Percentiles rank a stretch among this genome's conserved stretches.
phyloP scores from a whole-genome alignment of 352 stramenopile species.

The Globisporangium paddicum region DNA sequence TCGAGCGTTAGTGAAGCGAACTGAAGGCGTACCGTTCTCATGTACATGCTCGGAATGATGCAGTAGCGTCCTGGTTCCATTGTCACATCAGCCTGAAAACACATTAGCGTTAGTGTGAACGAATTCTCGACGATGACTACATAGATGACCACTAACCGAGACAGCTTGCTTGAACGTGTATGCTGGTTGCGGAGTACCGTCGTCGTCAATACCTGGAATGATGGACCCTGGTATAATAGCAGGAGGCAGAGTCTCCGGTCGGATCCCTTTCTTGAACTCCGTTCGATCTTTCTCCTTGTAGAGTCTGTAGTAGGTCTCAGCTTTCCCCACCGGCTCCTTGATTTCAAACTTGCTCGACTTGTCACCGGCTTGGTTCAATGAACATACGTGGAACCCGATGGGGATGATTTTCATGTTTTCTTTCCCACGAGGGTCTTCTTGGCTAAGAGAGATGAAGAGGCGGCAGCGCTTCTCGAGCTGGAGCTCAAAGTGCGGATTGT shows the following conservation, averaged over 20 bases:
- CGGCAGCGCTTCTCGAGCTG: conserved; percentile 49
- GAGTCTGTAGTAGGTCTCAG: conserved; percentile 59
- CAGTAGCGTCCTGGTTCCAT: conserved; percentile 78
- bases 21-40: conserved; percentile 55
- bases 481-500: conserved; percentile 84
- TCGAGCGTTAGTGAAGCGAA: not conserved
- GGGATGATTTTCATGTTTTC: conserved; percentile 70
- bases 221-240: conserved; percentile 73
- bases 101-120: not conserved
- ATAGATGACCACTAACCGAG: conserved; percentile 31
- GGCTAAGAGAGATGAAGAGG: conserved; percentile 73
- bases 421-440: conserved; percentile 76
- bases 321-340: conserved; percentile 54
- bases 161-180: conserved; percentile 86
- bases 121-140: not conserved
- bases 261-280: conserved; percentile 53
- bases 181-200: conserved; percentile 60
- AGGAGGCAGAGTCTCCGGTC: conserved; percentile 47
- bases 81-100: conserved; percentile 44
- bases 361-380: conserved; percentile 24
- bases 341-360: conserved; percentile 49
- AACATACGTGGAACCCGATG: conserved; percentile 81
- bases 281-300: conserved; percentile 61
- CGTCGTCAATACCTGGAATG: conserved; percentile 55
- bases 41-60: conserved; percentile 86